phyloP scores from a whole-genome alignment of 2,329 filamentous ascomycete genomes.

The Verruconis gallopava region DNA sequence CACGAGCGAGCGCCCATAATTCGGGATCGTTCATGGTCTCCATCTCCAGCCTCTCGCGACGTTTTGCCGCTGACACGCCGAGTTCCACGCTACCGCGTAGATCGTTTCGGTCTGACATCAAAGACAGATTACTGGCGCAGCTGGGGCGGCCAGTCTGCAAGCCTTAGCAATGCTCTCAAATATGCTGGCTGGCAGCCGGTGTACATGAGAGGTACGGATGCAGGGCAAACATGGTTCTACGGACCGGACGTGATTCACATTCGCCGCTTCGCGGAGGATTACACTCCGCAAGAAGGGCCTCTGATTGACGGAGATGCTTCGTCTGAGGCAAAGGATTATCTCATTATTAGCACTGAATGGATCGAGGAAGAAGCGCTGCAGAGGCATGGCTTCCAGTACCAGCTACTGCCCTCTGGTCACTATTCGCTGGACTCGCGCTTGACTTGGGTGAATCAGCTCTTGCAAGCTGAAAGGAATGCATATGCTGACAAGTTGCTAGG shows the following conservation, averaged over 20 bases:
- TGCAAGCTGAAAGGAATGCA: background rate
- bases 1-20: background rate
- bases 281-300: slow-evolving; percentile 8
- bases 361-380: slow-evolving; percentile 8
- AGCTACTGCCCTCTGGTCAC: slow-evolving; percentile 4
- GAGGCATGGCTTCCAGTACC: slow-evolving; percentile 6
- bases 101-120: background rate
- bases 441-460: slow-evolving; percentile 1
- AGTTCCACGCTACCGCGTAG: background rate
- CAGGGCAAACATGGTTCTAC: slow-evolving; percentile 10
- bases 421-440: slow-evolving; percentile 7
- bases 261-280: slow-evolving; percentile 7
- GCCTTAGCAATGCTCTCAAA: slow-evolving; percentile 6
- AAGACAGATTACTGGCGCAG: slow-evolving; percentile 9
- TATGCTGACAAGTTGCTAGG: background rate
- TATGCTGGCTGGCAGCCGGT: slow-evolving; percentile 8
- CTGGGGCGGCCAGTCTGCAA: slow-evolving; percentile 2
- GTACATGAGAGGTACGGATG: slow-evolving; percentile 8
- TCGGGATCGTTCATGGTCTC: slow-evolving; percentile 6
- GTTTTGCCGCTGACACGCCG: background rate
- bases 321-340: slow-evolving; percentile 4
- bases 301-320: background rate
- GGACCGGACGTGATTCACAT: slow-evolving; percentile 4
- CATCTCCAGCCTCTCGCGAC: background rate
- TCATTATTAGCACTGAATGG: slow-evolving; percentile 8